Evolutionary conservation across 441 rosid species (phyloP), one percentile per base, ranked within the genome.

Genomic region (Populus trichocarpa): DNA sequence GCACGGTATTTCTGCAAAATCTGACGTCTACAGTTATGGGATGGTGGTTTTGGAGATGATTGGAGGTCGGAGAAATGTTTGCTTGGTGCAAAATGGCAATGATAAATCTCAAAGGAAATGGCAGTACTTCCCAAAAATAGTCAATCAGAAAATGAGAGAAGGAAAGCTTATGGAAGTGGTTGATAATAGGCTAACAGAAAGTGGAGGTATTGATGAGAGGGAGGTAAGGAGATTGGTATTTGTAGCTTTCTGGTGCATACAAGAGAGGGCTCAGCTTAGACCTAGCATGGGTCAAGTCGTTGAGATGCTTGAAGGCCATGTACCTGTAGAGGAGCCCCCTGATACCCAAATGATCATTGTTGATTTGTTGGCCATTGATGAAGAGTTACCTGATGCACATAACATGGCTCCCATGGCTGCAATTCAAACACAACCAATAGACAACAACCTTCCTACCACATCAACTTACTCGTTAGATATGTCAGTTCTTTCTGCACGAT

Each of bases 201-300:
- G 40, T 0, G 89, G 89, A 57, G 89, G 82, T 0, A 30, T 89
- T 18, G 89, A 90, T 3, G 98, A 94, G 84, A 87, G 70, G 71
- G 83, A 89, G 74, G 83, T 91, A 61, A 89, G 61, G 84, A 89
- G 84, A 81, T 16, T 93, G 82, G 89, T 86, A 5, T 65, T 81
- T 72, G 86, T 91, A 30, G 97, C 95, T n/a, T 76, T 94, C 71
- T 95, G 97, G 98, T 95, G 98, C 84, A 89, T 93, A 78, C 97
- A 95, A 57, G 97, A 91, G 84, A 87, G 73, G 78, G 84, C 89
- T 20, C 81, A 81, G 82, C 87, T 81, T 8, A 86, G 97, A 76
- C 98, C 98, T 13, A 85, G 83, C 63, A 93, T 95, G 97, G 83
- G 71, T 20, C 79, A 33, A 20, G 92, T 95, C 66, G 90, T 90